A percentile compares a stretch with the other conserved stretches of the same genome.
Evolutionary conservation across 495 filamentous ascomycete genomes (phyloP).

Genomic region (Darksidea phi): DNA sequence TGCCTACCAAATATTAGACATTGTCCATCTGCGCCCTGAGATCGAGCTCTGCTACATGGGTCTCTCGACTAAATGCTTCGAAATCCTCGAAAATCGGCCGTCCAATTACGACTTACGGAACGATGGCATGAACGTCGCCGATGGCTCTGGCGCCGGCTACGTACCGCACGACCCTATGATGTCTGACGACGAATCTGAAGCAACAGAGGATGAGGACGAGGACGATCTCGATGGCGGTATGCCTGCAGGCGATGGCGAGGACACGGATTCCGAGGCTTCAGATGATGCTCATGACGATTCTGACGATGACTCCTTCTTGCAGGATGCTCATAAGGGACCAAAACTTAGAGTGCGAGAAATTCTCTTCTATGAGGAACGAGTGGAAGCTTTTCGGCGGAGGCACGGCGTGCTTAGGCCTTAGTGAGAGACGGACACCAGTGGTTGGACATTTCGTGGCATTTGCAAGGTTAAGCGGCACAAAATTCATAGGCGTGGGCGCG

Average conservation of each 20-base stretch:
- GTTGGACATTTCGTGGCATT: not conserved
- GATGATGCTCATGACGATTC: slow-evolving; percentile 50
- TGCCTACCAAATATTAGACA: slow-evolving; percentile 79
- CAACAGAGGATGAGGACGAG: slow-evolving; percentile 49
- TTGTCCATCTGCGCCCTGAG: slow-evolving; percentile 82
- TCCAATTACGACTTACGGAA: slow-evolving; percentile 48
- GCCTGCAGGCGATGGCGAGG: slow-evolving; percentile 45
- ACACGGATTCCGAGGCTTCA: slow-evolving; percentile 43
- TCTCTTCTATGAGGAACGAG: slow-evolving; percentile 21
- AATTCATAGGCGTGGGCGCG: no score
- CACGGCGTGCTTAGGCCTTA: slow-evolving; percentile 17
- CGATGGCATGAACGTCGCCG: slow-evolving; percentile 21
- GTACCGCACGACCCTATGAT: slow-evolving; percentile 36
- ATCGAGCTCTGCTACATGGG: slow-evolving; percentile 81
- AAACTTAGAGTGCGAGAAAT: slow-evolving; percentile 60
- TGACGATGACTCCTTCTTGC: slow-evolving; percentile 50
- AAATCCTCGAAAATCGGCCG: slow-evolving; percentile 69
- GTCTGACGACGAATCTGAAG: slow-evolving; percentile 55
- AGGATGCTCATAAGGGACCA: slow-evolving; percentile 49
- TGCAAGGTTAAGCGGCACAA: no score
- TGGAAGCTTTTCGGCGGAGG: slow-evolving; percentile 4
- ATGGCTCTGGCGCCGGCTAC: slow-evolving; percentile 18
- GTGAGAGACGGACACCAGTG: not conserved
- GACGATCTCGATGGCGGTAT: slow-evolving; percentile 44
- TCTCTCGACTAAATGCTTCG: slow-evolving; percentile 80